phyloP scores from a whole-genome alignment of 495 filamentous ascomycete species.

The Lophiostoma macrostomum region DNA sequence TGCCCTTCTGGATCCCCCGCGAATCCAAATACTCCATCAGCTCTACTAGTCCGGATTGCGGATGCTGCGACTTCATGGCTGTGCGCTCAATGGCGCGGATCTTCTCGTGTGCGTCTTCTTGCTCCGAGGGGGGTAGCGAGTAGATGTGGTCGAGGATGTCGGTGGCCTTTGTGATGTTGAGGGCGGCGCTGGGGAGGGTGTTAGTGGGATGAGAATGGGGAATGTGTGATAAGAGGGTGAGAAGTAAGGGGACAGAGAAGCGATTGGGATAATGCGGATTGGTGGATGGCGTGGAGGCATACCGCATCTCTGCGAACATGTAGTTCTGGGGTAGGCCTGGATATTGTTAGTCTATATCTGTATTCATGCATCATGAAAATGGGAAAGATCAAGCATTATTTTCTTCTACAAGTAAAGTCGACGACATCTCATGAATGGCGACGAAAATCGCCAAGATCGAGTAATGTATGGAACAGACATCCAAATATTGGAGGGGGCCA shows the following conservation, averaged over 20 bases:
- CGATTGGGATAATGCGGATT: background rate
- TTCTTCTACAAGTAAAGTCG: too few relatives aligned
- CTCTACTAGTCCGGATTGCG: slow-evolving; percentile 70
- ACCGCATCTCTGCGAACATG: slow-evolving; percentile 89
- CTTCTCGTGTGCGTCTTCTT: slow-evolving; percentile 61
- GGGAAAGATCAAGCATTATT: background rate
- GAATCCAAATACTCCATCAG: slow-evolving; percentile 79
- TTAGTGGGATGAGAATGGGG: slow-evolving; percentile 16
- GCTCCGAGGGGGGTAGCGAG: slow-evolving; percentile 60
- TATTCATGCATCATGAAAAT: background rate
- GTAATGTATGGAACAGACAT: background rate
- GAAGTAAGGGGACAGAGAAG: background rate
- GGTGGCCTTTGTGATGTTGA: slow-evolving; percentile 62
- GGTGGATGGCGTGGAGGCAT: slow-evolving; percentile 7
- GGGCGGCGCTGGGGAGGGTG: slow-evolving; percentile 50
- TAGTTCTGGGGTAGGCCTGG: slow-evolving; percentile 78
- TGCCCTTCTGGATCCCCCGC: slow-evolving; percentile 64
- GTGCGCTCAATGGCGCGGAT: slow-evolving; percentile 75
- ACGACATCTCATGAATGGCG: too few relatives aligned
- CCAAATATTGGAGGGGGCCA: background rate
- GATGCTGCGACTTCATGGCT: slow-evolving; percentile 73
- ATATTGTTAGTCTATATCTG: slow-evolving; percentile 35
- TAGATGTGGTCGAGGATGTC: slow-evolving; percentile 92
- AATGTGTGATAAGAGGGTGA: background rate
- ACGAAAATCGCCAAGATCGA: background rate